Percentiles rank a stretch among this genome's conserved stretches.
Evolutionary conservation across 2,329 filamentous ascomycete species (phyloP).

Genomic region (Arthrobotrys musiformis): DNA sequence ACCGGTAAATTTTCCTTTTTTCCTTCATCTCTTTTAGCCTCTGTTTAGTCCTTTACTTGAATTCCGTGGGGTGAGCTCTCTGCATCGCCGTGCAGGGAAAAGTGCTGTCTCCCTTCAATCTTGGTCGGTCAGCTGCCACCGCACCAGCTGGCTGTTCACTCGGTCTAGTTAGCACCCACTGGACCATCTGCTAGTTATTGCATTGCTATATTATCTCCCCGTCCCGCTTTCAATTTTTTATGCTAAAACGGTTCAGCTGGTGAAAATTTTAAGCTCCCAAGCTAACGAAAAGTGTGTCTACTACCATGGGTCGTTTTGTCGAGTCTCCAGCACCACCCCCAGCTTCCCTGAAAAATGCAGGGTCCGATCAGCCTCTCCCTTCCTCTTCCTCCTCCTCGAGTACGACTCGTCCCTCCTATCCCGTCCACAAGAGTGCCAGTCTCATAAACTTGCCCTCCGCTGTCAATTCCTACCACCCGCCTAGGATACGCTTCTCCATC

Average conservation of each 20-base stretch:
- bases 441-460: slow-evolving; percentile 55
- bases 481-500: slow-evolving; percentile 78
- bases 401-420: neutral
- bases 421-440: slow-evolving; percentile 48
- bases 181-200: neutral
- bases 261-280: slow-evolving; percentile 11
- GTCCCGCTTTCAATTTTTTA: neutral
- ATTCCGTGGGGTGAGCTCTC: slow-evolving; percentile 30
- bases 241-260: neutral
- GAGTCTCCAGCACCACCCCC: slow-evolving; percentile 8
- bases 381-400: slow-evolving; percentile 21
- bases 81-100: slow-evolving; percentile 31
- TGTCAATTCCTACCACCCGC: slow-evolving; percentile 66
- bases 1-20: neutral
- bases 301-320: slow-evolving; percentile 39
- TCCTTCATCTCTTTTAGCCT: neutral
- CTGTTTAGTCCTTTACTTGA: neutral
- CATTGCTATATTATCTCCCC: slow-evolving; percentile 6
- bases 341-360: slow-evolving; percentile 30
- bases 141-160: neutral
- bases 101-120: neutral
- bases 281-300: neutral
- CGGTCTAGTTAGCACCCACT: neutral
- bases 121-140: slow-evolving; percentile 38
- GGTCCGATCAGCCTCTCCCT: slow-evolving; percentile 17